Conservation (phyloP, 73 alveolate species). For the Tetrahymena borealis region DNA sequence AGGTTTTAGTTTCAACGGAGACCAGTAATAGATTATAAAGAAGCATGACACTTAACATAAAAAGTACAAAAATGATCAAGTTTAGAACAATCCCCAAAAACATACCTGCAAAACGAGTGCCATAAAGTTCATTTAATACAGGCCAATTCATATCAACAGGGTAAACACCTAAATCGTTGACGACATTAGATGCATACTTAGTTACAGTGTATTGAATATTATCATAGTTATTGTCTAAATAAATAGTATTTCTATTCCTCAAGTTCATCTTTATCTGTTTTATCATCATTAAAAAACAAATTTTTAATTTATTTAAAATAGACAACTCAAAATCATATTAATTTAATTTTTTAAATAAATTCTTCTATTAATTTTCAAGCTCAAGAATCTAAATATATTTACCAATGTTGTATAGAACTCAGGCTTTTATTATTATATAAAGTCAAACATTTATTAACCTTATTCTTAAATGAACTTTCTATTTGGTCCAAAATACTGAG, state of each 20-base stretch:
- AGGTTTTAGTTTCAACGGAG: conserved; percentile 76
- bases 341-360: background rate
- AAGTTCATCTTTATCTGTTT: conserved; percentile 7
- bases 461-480: background rate
- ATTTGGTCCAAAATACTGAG: background rate
- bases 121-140: conserved; percentile 43
- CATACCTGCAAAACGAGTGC: conserved; percentile 48
- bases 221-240: conserved; percentile 48
- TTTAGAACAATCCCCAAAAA: conserved; percentile 70
- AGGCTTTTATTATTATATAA: background rate
- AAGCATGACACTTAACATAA: conserved; percentile 62
- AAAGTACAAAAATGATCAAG: conserved; percentile 60
- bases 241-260: conserved; percentile 25
- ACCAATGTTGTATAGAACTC: background rate
- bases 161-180: conserved; percentile 64
- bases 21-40: conserved; percentile 71
- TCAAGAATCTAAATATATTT: background rate
- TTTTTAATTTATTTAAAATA: no score
- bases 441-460: background rate
- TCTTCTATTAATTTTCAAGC: background rate
- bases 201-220: conserved; percentile 40
- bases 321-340: background rate
- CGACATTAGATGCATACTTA: conserved; percentile 40
- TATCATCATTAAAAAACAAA: no score
- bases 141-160: conserved; percentile 53